Evolutionary conservation across 129 eudicot species (phyloP).

Genomic region (Artemisia annua): DNA sequence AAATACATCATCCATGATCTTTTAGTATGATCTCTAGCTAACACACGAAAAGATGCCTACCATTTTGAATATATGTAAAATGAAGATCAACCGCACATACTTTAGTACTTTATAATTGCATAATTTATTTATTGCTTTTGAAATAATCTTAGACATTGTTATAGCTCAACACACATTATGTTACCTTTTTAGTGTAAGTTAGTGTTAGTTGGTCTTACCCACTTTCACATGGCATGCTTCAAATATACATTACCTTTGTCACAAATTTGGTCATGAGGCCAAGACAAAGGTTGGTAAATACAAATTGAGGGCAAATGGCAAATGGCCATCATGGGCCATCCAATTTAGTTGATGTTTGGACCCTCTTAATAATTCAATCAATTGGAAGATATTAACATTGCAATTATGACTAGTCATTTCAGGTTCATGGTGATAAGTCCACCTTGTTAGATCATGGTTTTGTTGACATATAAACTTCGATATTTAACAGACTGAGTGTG

Average conservation of each 20-base stretch:
- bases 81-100: neutral
- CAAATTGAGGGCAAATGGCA: constrained; percentile 28
- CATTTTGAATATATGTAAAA: neutral
- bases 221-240: constrained; percentile 69
- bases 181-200: constrained; percentile 18
- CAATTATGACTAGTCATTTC: constrained; percentile 22
- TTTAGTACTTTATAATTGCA: neutral
- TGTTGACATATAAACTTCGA: too few relatives aligned
- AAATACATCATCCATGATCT: neutral
- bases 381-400: constrained; percentile 20
- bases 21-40: neutral
- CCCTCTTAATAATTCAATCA: constrained; percentile 30
- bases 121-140: neutral
- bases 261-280: constrained; percentile 35
- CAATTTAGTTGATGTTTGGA: constrained; percentile 33
- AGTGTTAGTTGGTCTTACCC: constrained; percentile 35
- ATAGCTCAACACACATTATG: constrained; percentile 16
- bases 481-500: too few relatives aligned
- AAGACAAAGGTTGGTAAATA: constrained; percentile 36
- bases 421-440: neutral
- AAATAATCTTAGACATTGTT: neutral
- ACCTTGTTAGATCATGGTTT: neutral
- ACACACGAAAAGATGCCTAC: neutral
- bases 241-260: constrained; percentile 36
- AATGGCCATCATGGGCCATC: constrained; percentile 30